Evolutionary conservation across 495 filamentous ascomycete genomes (phyloP).

Genomic region (Penicillium coprophilum): DNA sequence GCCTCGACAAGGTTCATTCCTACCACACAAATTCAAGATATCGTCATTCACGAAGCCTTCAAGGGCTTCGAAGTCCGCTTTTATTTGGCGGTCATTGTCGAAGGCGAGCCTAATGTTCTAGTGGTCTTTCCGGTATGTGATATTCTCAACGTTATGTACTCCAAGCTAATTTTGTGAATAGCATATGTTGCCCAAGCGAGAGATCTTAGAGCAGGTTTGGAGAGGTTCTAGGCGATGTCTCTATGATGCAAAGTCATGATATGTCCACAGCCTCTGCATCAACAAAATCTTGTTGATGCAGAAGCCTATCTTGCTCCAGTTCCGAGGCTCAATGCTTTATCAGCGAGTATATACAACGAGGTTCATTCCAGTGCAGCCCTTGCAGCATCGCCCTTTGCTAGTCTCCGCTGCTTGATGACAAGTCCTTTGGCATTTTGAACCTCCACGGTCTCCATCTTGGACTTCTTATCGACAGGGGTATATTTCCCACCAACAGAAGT

Average conservation of each 20-base stretch:
- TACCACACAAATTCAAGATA: constrained; percentile 84
- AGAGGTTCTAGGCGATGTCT: constrained; percentile 73
- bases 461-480: constrained; percentile 65
- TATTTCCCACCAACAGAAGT: constrained; percentile 64
- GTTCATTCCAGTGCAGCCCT: constrained; percentile 11
- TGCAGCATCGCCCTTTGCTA: constrained; percentile 22
- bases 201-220: constrained; percentile 83
- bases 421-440: constrained; percentile 78
- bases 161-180: constrained; percentile 27
- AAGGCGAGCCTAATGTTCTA: constrained; percentile 82
- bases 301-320: background rate
- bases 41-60: constrained; percentile 95
- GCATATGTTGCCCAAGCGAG: constrained; percentile 66
- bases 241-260: constrained; percentile 61
- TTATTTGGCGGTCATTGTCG: constrained; percentile 86
- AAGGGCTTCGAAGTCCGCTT: constrained; percentile 87
- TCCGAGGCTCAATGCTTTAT: background rate
- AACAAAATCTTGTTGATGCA: background rate
- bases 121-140: constrained; percentile 82
- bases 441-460: constrained; percentile 60
- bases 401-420: constrained; percentile 61
- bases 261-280: background rate
- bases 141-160: background rate
- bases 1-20: constrained; percentile 87
- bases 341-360: constrained; percentile 20